Percentiles rank a stretch among this genome's conserved stretches.
These are phyloP conservation scores for Lineolata rhizophorae DNA, from an alignment of 495 filamentous ascomycete species.

Conservation along the genomic window DNA sequence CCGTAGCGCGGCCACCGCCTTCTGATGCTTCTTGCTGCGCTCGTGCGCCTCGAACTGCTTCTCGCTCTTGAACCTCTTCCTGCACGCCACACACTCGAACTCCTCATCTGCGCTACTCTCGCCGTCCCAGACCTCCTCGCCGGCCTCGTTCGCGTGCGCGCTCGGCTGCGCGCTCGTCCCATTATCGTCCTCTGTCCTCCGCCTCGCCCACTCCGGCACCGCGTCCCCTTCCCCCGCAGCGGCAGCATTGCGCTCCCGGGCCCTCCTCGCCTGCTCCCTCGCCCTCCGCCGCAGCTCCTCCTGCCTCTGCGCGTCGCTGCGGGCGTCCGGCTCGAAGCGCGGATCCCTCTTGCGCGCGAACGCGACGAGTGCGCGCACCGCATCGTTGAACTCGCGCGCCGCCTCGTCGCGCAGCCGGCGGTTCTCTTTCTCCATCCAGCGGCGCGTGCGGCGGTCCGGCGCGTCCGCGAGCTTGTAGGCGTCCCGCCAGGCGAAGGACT, in stretches of 20 bases:
- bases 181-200: slow-evolving; percentile 27
- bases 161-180: too few relatives aligned
- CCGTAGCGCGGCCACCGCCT: slow-evolving; percentile 56
- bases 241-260: slow-evolving; percentile 58
- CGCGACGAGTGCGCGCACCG: slow-evolving; percentile 64
- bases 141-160: slow-evolving; percentile 29
- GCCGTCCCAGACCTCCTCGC: slow-evolving; percentile 24
- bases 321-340: slow-evolving; percentile 38
- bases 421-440: slow-evolving; percentile 92
- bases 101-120: slow-evolving; percentile 27
- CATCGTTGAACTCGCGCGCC: slow-evolving; percentile 77
- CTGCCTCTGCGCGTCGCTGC: slow-evolving; percentile 63
- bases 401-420: slow-evolving; percentile 61
- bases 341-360: slow-evolving; percentile 91
- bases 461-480: slow-evolving; percentile 61
- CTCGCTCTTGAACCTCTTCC: slow-evolving; percentile 84
- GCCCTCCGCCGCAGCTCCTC: slow-evolving; percentile 55
- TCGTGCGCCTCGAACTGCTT: slow-evolving; percentile 87
- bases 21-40: slow-evolving; percentile 85
- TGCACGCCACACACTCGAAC: slow-evolving; percentile 80
- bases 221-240: slow-evolving; percentile 34
- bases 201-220: slow-evolving; percentile 59
- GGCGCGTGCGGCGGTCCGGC: slow-evolving; percentile 60
- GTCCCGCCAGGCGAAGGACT: slow-evolving; percentile 80
- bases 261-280: slow-evolving; percentile 63